Evolutionary conservation across 352 stramenopile species (phyloP), one percentile per base, ranked within the genome.

Genomic region (Pythium sp.): DNA sequence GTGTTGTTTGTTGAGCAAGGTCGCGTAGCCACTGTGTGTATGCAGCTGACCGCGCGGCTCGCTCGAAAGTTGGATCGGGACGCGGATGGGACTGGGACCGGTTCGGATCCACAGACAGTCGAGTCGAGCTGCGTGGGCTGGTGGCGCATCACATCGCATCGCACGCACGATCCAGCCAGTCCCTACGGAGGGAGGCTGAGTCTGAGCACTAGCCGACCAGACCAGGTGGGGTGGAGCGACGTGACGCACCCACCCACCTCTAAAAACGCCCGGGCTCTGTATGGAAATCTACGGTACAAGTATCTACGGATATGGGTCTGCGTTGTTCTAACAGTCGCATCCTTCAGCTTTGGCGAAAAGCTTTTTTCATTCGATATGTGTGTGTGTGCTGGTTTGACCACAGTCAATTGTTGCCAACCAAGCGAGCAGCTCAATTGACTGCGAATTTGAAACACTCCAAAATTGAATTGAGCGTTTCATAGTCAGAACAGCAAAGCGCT

Each of bases 91-190:
- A 36, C 54, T 26, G 54, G 8, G 54, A 32, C 28, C 30, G 53
- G 30, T 36, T 58, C 53, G 55, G 18, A 43, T 60, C 55, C 30
- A 46, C 22, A 60, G 55, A 34, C 55, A 60, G 43, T 51, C 43
- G 18, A 24, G 18, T 1, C 15, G 12, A 5, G 30, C 30, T 32
- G 24, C 30, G 3, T 32, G 43, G 22, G 43, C 18, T 36, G 55
- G 55, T 30, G 54, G 28, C 54, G 54, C 55, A 60, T 60, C 55
- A 34, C 22, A 43, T 28, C 38, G 41, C 41, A 60, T 43, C 54
- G 38, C 53, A 58, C 22, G 24, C 26, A 34, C 26, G 53, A 57
- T 30, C 53, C 51, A 38, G 54, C 54, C 24, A 26, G 14, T 38
- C 32, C 41, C 18, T 49, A 9, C 12, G 18, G 41, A 18, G 38